These are phyloP conservation scores for Aureobasidium pullulans DNA, from an alignment of 2,329 filamentous ascomycete species.

Conservation along the genomic window DNA sequence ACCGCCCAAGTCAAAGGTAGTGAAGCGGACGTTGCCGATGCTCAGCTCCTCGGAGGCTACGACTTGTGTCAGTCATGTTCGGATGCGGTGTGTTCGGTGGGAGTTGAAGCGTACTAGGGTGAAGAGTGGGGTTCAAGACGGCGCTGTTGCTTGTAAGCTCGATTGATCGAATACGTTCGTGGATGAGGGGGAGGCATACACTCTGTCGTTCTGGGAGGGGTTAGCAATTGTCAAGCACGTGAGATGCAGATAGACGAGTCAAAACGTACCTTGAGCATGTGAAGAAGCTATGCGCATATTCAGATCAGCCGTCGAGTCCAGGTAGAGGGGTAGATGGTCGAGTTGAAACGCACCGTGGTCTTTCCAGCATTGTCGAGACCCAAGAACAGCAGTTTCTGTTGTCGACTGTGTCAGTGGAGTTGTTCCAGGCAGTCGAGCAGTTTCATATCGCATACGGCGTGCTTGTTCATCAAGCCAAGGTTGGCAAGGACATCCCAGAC, in stretches of 20 bases:
- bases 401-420: not conserved
- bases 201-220: conserved; percentile 64
- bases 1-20: conserved; percentile 87
- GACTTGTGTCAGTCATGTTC: not conserved
- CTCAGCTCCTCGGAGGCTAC: conserved; percentile 82
- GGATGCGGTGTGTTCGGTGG: not conserved
- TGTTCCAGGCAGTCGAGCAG: not conserved
- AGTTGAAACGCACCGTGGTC: conserved; percentile 53
- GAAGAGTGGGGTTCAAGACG: conserved; percentile 81
- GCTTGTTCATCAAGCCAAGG: conserved; percentile 87
- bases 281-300: conserved; percentile 50
- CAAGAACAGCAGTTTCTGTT: conserved; percentile 74
- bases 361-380: conserved; percentile 93
- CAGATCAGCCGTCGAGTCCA: conserved; percentile 5
- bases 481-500: conserved; percentile 87
- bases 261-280: conserved; percentile 80
- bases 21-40: conserved; percentile 75
- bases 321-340: not conserved
- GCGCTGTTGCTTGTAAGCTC: conserved; percentile 37
- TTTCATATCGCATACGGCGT: conserved; percentile 46
- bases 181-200: conserved; percentile 29
- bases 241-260: not conserved
- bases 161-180: not conserved
- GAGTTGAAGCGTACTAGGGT: conserved; percentile 63
- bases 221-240: conserved; percentile 8